Percentiles rank a stretch among this genome's conserved stretches.
Evolutionary conservation across 176 grass and related monocot species (phyloP).

Genomic region (Zea mays): DNA sequence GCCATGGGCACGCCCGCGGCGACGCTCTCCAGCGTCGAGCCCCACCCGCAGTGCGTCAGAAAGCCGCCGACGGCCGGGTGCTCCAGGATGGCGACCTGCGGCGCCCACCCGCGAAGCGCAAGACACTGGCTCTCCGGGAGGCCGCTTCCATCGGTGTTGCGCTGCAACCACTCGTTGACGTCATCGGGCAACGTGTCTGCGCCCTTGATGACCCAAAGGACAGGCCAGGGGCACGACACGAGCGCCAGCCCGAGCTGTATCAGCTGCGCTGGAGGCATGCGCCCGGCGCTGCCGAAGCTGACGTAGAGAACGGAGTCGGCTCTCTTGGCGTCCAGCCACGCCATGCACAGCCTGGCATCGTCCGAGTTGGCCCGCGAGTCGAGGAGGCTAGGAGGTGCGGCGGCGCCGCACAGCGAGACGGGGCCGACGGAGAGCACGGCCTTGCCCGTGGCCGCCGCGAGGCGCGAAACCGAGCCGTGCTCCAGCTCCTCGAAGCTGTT

Average conservation of each 20-base stretch:
- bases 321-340: conserved; percentile 61
- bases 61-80: conserved; percentile 57
- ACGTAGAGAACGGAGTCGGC: conserved; percentile 58
- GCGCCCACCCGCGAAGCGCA: conserved; percentile 53
- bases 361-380: conserved; percentile 7
- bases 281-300: conserved; percentile 65
- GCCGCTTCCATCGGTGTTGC: conserved; percentile 33
- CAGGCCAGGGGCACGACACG: conserved; percentile 43
- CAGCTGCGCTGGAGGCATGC: conserved; percentile 43
- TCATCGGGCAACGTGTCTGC: conserved; percentile 34
- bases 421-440: conserved; percentile 55
- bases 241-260: conserved; percentile 55
- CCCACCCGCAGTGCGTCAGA: conserved; percentile 83
- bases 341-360: conserved; percentile 39
- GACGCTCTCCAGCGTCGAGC: conserved; percentile 62
- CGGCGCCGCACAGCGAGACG: conserved; percentile 41
- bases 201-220: conserved; percentile 62
- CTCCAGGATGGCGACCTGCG: conserved; percentile 59
- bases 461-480: conserved; percentile 21
- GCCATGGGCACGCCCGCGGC: conserved; percentile 48
- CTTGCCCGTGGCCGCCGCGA: conserved; percentile 44
- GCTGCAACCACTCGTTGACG: conserved; percentile 37
- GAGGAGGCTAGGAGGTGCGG: not conserved
- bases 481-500: conserved; percentile 67
- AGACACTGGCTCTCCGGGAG: conserved; percentile 37